Evolutionary conservation across 352 stramenopile species (phyloP).

Genomic region (Globisporangium cederbergense): DNA sequence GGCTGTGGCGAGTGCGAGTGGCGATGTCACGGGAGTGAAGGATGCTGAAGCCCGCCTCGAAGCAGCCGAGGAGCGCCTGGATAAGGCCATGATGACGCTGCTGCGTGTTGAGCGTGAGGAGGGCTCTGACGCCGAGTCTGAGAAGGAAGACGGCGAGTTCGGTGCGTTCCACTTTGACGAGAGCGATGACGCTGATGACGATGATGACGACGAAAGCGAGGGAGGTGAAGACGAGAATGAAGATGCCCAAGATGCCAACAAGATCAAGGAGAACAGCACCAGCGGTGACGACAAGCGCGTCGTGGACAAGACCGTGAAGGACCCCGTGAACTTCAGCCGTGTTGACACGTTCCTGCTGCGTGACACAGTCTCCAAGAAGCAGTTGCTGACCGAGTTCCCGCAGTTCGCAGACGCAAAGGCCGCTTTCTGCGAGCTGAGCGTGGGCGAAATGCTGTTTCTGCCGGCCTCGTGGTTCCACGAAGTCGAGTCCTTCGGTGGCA

Average conservation of each 20-base stretch:
- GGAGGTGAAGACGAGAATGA: constrained; percentile 60
- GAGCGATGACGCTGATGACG: constrained; percentile 58
- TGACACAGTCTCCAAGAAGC: constrained; percentile 21
- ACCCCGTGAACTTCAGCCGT: constrained; percentile 75
- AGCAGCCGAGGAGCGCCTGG: constrained; percentile 54
- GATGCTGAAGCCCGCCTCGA: constrained; percentile 48
- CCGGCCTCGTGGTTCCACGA: constrained; percentile 98
- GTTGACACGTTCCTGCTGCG: constrained; percentile 54
- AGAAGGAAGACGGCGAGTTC: constrained; percentile 40
- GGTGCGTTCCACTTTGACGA: constrained; percentile 45
- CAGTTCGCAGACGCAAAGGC: constrained; percentile 51
- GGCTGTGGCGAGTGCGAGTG: constrained; percentile 20
- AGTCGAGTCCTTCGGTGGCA: constrained; percentile 81
- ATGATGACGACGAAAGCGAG: constrained; percentile 46
- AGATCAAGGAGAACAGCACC: background rate
- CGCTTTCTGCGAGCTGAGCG: constrained; percentile 76
- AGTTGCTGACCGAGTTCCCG: constrained; percentile 56
- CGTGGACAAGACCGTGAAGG: constrained; percentile 52
- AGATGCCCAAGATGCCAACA: constrained; percentile 25
- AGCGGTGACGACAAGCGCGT: constrained; percentile 15
- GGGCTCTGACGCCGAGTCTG: constrained; percentile 28
- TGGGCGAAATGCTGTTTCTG: constrained; percentile 96
- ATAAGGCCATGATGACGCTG: constrained; percentile 74
- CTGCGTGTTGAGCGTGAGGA: constrained; percentile 54
- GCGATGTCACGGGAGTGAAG: constrained; percentile 38